Base-by-base conservation (phyloP, 1,284 basidiomycete genomes). In the Fomes fomentarius region DNA sequence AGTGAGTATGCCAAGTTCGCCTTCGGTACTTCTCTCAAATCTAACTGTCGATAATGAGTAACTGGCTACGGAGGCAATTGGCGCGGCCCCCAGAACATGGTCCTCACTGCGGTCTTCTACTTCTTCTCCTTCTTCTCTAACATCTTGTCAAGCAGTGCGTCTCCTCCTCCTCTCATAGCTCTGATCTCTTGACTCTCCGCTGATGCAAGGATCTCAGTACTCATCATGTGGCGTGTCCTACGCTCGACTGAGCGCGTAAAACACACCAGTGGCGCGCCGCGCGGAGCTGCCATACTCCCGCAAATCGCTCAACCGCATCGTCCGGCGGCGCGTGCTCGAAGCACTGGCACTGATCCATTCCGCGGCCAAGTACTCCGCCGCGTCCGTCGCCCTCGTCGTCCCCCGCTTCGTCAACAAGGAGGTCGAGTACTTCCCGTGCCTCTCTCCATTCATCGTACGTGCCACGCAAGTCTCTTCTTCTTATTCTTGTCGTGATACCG, bases 321-420 rank as follows among this genome's bases (percentile, higher is more conserved):
- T n/a, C n/a, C n/a, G n/a, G 10, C 37, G 19, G 37, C 12, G n/a
- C 4, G 19, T 3, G 15, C 2, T 21, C 15, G 39, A 54, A 22
- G 41, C 55, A 25, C 52, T 49, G 43, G 51, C 52, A 9, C 47
- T 58, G 38, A 37, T 58, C 26, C 50, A 59, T 22, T 59, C 57
- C 28, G 57, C 57, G 1, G 53, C 57, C 4, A 47, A 55, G 14
- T 59, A 59, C 37, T 55, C 53, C 12, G n/a, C 42, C 33, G 57
- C 53, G 14, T 56, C 54, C 2, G 21, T 59, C 31, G 45, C 50
- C n/a, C 57, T 59, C 47, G 34, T 54, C n/a, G 25, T 52, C 40
- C 52, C 50, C 15, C 49, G 44, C 39, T 52, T 59, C 40, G 21
- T 52, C 4, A 55, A 50, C 45, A 46, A 49, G 6, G 24, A 49